Base-by-base conservation (phyloP, 306 rosid genomes). In the Cucumis melo region DNA sequence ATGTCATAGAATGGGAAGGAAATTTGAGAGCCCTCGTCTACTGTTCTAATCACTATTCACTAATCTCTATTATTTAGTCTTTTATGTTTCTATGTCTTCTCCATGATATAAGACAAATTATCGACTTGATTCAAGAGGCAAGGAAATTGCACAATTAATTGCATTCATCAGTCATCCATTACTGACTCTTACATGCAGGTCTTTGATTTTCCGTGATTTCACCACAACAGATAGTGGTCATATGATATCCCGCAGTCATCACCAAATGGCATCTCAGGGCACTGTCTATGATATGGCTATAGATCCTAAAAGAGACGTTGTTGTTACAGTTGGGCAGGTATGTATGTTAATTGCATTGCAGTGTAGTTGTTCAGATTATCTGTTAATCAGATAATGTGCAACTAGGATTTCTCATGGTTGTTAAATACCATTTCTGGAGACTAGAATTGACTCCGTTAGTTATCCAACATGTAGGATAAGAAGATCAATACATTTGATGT, bases 321-420 rank as follows among this genome's bases (percentile, higher is more conserved):
- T 83, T 57, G 87, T 91, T 72, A 91, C 96, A 57, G 91, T 84
- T 82, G 91, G 96, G 79, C 93, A 87, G 96, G 96, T 91, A 78
- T 84, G 75, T 68, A 71, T 71, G 59, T 23, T 23, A 46, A 0
- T 46, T 46, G 8, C 34, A 71, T 23, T 48, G 42, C 42, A 48
- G 7, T 71, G 59, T 71, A 71, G 76, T 27, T 24, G 78, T 41
- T 27, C 7, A 41, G 20, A 74, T 74, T 55, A 74, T 74, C 53
- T 1, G 66, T 68, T 44, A 23, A 68, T 34, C 27, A 17, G 32
- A 51, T 38, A 17, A 32, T 24, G 71, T 9, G 54, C 79, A 42
- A 59, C 79, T 38, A 58, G 38, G 65, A 34, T 78, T 78, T 39
- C 75, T 73, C 73, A 53, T 77, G 66, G 56, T 72, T 75, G 5